Evolutionary conservation across 2,329 filamentous ascomycete genomes (phyloP).

Genomic region (Talaromyces sp.): DNA sequence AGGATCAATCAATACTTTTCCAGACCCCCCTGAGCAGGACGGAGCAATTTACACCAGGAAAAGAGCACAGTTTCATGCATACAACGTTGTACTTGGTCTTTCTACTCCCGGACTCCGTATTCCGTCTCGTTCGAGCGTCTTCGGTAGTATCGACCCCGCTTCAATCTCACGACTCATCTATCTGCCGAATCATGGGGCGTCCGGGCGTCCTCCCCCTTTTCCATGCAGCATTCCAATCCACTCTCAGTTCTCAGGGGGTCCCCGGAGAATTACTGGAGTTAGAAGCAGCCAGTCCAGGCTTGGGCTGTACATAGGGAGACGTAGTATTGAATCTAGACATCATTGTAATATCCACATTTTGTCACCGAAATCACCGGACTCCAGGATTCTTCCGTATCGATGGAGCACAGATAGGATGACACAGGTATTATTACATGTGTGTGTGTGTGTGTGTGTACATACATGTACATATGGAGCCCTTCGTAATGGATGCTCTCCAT

Average conservation of each 20-base stretch:
- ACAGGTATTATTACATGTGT: too few relatives aligned
- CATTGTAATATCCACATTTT: background rate
- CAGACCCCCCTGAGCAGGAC: too few relatives aligned
- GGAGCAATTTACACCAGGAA: too few relatives aligned
- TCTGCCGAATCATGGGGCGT: background rate
- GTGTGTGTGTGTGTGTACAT: too few relatives aligned
- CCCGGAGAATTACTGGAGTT: constrained; percentile 5
- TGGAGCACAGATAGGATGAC: too few relatives aligned
- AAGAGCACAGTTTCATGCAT: too few relatives aligned
- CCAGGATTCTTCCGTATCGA: background rate
- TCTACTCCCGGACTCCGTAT: too few relatives aligned
- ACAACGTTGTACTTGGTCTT: too few relatives aligned
- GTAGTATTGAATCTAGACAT: background rate
- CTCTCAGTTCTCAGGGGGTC: background rate
- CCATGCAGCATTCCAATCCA: background rate
- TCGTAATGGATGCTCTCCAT: background rate
- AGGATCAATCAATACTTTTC: too few relatives aligned
- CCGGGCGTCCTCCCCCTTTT: too few relatives aligned
- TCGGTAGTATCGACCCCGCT: background rate
- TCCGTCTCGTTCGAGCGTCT: constrained; percentile 1
- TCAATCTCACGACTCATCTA: background rate
- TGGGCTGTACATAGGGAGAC: too few relatives aligned
- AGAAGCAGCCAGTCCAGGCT: background rate
- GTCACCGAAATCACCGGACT: background rate
- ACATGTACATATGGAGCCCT: too few relatives aligned